A percentile compares a stretch with the other conserved stretches of the same genome.
Conservation (phyloP, 1,284 basidiomycete genomes). For the Lentinula novae-zelandiae region DNA sequence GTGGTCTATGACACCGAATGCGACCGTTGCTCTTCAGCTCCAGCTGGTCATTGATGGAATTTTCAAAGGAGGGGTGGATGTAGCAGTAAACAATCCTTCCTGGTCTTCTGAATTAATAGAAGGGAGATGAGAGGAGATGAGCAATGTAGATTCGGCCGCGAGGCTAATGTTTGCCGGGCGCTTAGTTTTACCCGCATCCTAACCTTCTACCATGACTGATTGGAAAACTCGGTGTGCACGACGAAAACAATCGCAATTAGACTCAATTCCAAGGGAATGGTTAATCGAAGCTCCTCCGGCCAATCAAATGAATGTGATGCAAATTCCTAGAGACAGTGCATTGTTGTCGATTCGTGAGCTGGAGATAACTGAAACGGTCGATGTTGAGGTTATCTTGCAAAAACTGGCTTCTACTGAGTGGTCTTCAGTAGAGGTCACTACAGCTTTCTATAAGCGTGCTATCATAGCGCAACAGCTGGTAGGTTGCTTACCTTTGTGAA, state of each 20-base stretch:
- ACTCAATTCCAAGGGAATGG: slow-evolving; percentile 53
- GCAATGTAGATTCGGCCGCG: no score
- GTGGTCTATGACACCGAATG: slow-evolving; percentile 11
- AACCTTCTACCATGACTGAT: slow-evolving; percentile 7
- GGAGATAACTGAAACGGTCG: slow-evolving; percentile 57
- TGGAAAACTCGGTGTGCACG: slow-evolving; percentile 17
- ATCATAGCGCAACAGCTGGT: slow-evolving; percentile 79
- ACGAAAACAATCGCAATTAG: slow-evolving; percentile 30
- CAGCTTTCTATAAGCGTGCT: slow-evolving; percentile 75
- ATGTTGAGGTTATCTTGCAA: slow-evolving; percentile 39
- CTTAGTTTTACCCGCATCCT: neutral
- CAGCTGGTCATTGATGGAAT: slow-evolving; percentile 11
- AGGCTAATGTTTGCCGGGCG: neutral
- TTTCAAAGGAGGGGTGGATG: slow-evolving; percentile 12
- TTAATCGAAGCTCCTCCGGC: slow-evolving; percentile 30
- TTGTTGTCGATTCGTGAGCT: slow-evolving; percentile 54
- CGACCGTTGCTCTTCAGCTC: slow-evolving; percentile 7
- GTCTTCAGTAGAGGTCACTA: slow-evolving; percentile 63
- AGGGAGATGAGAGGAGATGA: neutral
- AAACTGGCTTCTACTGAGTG: slow-evolving; percentile 48
- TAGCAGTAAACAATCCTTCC: slow-evolving; percentile 13
- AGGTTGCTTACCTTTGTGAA: neutral
- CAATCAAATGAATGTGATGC: slow-evolving; percentile 39
- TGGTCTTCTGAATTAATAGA: slow-evolving; percentile 19
- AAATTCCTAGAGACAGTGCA: slow-evolving; percentile 48